Percentiles rank a stretch among this genome's conserved stretches.
Conservation (phyloP, 805 yeast genomes). For the Metschnikowia chrysomelidarum region DNA sequence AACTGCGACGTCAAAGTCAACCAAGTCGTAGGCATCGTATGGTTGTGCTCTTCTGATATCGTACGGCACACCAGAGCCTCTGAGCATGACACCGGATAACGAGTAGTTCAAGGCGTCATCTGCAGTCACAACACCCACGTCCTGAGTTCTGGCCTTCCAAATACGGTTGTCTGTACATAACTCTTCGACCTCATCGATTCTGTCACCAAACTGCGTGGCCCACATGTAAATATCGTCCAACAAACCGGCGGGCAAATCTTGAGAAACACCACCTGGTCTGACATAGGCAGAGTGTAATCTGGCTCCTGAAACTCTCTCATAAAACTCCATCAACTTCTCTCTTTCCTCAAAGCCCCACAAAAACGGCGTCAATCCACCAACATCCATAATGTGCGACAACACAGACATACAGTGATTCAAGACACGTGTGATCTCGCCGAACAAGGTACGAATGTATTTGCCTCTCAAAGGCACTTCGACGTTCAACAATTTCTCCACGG, state of each 20-base stretch:
- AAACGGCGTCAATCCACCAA: conserved; percentile 91
- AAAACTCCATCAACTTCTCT: conserved; percentile 89
- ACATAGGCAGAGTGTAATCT: conserved; percentile 85
- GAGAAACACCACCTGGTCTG: conserved; percentile 91
- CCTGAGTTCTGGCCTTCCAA: conserved; percentile 85
- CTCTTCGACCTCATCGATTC: conserved; percentile 88
- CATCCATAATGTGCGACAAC: conserved; percentile 88
- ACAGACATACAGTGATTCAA: conserved; percentile 86
- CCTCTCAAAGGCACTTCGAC: conserved; percentile 84
- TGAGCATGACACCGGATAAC: conserved; percentile 82
- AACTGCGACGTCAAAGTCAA: conserved; percentile 84
- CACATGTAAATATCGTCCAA: conserved; percentile 92
- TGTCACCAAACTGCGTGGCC: conserved; percentile 94
- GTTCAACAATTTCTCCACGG: conserved; percentile 80
- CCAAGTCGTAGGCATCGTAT: conserved; percentile 83
- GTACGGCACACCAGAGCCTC: conserved; percentile 88
- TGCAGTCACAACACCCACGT: conserved; percentile 77
- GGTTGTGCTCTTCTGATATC: conserved; percentile 86
- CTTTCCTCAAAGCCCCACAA: conserved; percentile 94
- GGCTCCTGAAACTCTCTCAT: conserved; percentile 88
- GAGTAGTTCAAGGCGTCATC: conserved; percentile 84
- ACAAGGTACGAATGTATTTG: conserved; percentile 78
- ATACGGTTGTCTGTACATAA: conserved; percentile 86
- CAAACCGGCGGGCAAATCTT: conserved; percentile 81
- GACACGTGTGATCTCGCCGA: conserved; percentile 83